Base-by-base conservation (phyloP, 2,329 filamentous ascomycete species). In the Ophiobolus disseminans region DNA sequence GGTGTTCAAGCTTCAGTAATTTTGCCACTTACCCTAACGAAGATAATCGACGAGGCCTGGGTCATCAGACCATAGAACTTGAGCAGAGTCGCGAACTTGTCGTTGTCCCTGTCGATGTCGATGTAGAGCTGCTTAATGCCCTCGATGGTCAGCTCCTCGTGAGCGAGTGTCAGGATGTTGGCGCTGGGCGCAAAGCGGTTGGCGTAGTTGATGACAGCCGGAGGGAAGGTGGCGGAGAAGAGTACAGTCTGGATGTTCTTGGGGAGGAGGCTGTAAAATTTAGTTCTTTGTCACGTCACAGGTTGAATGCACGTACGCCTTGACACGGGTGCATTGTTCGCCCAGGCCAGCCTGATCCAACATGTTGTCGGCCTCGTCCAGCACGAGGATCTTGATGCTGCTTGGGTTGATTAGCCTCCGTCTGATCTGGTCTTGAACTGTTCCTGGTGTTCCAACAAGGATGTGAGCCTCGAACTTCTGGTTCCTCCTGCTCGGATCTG, bases 341-440 rank as follows among this genome's bases (percentile, higher is more conserved):
- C 94, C 94, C 45, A 99, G 81, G 41, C 94, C 93, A 75, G 96
- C 91, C 75, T 93, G 88, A 69, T 97, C 94, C 51, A 99, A 79
- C 94, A 99, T 99, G 77, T 97, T 97, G 77, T 99, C 94, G 48
- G 94, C 94, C 78, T 99, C 94, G 67, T 99, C 94, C 43, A 99
- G 82, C 46, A 97, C 93, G 53, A 99, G 82, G 7, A 96, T 83
- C 73, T 86, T 90, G 60, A 99, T 80, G 48, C 86, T 76, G 14
- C 82, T 84, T 0, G 85, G 75, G 61, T 96, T 85, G 57, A 99
- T 82, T 66, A 89, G 83, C 58, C 86, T 83, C 63, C 87, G 86
- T 66, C 87, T 87, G 65, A 97, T 87, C 63, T 94, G 81, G 67
- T 97, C 94, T 79, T 89, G 87, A 39, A 94, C 90, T 0, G 93